Base-by-base conservation (phyloP, 2,329 filamentous ascomycete species). In the Colletotrichum lentis region DNA sequence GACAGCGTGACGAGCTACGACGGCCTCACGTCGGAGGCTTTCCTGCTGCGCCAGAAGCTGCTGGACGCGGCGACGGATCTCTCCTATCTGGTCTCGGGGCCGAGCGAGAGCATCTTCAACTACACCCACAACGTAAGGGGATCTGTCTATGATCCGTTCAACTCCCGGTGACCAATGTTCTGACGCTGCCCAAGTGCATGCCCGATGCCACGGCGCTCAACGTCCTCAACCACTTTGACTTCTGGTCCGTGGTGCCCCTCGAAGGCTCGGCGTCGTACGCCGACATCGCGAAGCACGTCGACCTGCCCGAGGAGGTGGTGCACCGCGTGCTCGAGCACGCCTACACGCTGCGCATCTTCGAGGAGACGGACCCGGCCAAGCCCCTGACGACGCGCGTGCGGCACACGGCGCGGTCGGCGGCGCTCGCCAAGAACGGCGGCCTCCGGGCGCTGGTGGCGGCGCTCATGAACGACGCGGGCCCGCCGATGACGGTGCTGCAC, bases 211-310 rank as follows among this genome's bases (percentile, higher is more conserved):
- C 81, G 7, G 72, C 75, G 12, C 77, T 86, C 44, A 83, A 84
- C 70, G 75, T 84, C 16, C 75, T 86, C 18, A 85, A 85, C 72
- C 76, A 83, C 69, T 86, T 86, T 72, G 76, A 85, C 71, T 85
- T 86, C 71, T 86, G 83, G 82, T 76, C 78, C 12, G 80, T 82
- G 5, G 83, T 87, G 6, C 83, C 84, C 3, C 60, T 85, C 1
- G 76, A 81, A 27, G 82, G 82, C 18, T 76, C 78, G 3, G 81
- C 83, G 7, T 80, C 82, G 3, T 80, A 80, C 62, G 68, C 73
- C 4, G 79, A 81, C 12, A 80, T 84, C 20, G 76, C 81, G 18
- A 70, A 76, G 35, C 73, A 77, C 37, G 76, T 77, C 2, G 72
- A 73, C 18, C 78, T 83, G 3, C 81, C 81, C 0, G 71, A 76